Percentiles rank a stretch among this genome's conserved stretches.
phyloP scores from a whole-genome alignment of 169 alveolate species.

The Cryptosporidium tyzzeri region DNA sequence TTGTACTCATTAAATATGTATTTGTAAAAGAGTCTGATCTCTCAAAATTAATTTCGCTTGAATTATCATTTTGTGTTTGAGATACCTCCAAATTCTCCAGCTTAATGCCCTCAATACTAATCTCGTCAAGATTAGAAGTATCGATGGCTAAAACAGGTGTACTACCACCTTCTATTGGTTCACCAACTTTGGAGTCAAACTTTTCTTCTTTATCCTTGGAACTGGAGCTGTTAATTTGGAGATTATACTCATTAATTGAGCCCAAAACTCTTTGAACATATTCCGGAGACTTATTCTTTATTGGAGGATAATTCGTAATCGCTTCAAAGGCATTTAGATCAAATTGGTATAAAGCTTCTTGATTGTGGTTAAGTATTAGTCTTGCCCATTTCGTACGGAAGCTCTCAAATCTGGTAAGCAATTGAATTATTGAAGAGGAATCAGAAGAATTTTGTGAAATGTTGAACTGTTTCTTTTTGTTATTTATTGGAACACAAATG shows the following conservation, averaged over 20 bases:
- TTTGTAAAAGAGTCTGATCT: neutral
- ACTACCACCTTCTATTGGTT: neutral
- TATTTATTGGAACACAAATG: conserved; percentile 19
- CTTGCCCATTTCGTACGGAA: conserved; percentile 67
- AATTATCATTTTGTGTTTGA: neutral
- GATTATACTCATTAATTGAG: conserved; percentile 38
- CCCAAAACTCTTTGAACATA: conserved; percentile 31
- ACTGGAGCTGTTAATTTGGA: conserved; percentile 2
- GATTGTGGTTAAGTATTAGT: conserved; percentile 50
- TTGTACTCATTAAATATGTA: neutral
- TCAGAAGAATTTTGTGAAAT: conserved; percentile 2
- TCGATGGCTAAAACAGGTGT: neutral
- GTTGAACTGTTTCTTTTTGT: conserved; percentile 17
- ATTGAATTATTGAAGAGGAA: conserved; percentile 22
- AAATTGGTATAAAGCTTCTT: conserved; percentile 65
- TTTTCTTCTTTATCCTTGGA: conserved; percentile 9
- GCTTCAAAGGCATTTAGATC: conserved; percentile 62
- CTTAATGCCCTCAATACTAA: neutral
- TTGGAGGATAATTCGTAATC: conserved; percentile 45
- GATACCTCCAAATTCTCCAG: neutral
- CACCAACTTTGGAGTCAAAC: neutral
- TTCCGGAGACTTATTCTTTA: conserved; percentile 63
- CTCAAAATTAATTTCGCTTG: conserved; percentile 11
- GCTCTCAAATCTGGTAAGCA: conserved; percentile 36
- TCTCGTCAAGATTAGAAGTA: neutral